phyloP scores from a whole-genome alignment of 768 basidiomycete genomes.

The Trametes elegans region DNA sequence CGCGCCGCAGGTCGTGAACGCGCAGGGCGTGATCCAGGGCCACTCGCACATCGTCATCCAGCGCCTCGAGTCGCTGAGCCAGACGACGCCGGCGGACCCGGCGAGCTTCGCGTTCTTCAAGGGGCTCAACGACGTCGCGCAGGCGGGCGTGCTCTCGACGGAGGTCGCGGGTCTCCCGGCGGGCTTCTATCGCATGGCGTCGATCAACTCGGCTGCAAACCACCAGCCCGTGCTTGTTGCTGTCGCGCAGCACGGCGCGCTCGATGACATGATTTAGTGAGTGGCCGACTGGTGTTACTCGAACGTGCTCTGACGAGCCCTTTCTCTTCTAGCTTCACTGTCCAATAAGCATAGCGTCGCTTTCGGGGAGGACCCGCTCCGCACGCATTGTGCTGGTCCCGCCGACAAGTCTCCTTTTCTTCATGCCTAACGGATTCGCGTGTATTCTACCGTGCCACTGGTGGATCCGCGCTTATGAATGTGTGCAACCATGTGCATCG shows the following conservation, averaged over 20 bases:
- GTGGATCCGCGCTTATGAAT: too few species aligned
- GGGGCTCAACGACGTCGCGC: conserved; percentile 45
- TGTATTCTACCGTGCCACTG: too few species aligned
- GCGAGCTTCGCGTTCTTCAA: conserved; percentile 62
- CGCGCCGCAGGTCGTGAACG: conserved; percentile 53
- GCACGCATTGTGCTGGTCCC: not conserved
- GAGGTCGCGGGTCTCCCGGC: conserved; percentile 39
- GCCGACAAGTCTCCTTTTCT: too few species aligned
- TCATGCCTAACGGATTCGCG: too few species aligned
- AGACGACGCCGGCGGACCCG: conserved; percentile 45
- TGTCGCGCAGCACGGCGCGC: conserved; percentile 42
- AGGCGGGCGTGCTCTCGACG: conserved; percentile 40
- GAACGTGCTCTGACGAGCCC: not conserved
- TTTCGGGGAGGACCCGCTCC: not conserved
- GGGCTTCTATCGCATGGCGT: conserved; percentile 40
- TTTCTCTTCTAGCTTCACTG: conserved; percentile 13
- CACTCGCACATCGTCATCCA: conserved; percentile 60
- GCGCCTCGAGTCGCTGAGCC: conserved; percentile 38
- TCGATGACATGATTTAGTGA: conserved; percentile 42
- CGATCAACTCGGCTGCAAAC: conserved; percentile 47
- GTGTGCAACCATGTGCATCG: too few species aligned
- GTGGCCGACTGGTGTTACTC: not conserved
- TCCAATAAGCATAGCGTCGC: not conserved
- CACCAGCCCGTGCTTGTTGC: conserved; percentile 40
- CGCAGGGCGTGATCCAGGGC: conserved; percentile 42